Conservation (phyloP, 768 basidiomycete species). For the Termitomyces sp. region DNA sequence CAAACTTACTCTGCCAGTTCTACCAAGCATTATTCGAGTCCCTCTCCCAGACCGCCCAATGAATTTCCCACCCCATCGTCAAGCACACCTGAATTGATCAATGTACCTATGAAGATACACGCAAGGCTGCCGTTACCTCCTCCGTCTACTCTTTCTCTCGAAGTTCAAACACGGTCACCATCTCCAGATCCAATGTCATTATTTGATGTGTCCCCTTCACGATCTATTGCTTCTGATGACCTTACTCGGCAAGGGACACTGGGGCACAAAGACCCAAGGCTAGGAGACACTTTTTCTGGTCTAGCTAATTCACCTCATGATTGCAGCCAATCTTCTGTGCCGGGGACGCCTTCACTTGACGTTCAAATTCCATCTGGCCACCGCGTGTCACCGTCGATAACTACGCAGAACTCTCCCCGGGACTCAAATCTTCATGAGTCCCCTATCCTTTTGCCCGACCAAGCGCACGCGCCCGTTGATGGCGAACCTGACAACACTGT, state of each 20-base stretch:
- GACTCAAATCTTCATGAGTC: not conserved
- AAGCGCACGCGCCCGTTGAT: not conserved
- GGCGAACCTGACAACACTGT: not conserved
- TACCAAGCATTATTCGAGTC: not conserved
- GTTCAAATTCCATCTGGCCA: not conserved
- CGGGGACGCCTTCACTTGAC: not conserved
- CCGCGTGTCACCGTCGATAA: not conserved
- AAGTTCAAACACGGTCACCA: slow-evolving; percentile 3
- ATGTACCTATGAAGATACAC: not conserved
- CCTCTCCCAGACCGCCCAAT: not conserved
- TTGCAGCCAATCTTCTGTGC: not conserved
- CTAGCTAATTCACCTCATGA: not conserved
- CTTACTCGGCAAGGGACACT: not conserved
- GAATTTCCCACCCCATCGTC: not conserved
- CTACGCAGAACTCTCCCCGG: not conserved
- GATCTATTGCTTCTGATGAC: not conserved
- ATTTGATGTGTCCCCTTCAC: not conserved
- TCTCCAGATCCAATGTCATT: slow-evolving; percentile 15
- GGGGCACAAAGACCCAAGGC: no score
- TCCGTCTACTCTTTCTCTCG: slow-evolving; percentile 7
- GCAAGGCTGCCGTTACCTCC: not conserved
- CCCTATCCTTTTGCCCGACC: not conserved
- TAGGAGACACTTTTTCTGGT: not conserved
- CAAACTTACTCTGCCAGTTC: no score
- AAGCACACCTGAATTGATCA: not conserved